Percentiles rank a stretch among this genome's conserved stretches.
These are phyloP conservation scores for Hyphochytrium catenoides DNA, from an alignment of 352 stramenopile genomes.

Conservation along the genomic window DNA sequence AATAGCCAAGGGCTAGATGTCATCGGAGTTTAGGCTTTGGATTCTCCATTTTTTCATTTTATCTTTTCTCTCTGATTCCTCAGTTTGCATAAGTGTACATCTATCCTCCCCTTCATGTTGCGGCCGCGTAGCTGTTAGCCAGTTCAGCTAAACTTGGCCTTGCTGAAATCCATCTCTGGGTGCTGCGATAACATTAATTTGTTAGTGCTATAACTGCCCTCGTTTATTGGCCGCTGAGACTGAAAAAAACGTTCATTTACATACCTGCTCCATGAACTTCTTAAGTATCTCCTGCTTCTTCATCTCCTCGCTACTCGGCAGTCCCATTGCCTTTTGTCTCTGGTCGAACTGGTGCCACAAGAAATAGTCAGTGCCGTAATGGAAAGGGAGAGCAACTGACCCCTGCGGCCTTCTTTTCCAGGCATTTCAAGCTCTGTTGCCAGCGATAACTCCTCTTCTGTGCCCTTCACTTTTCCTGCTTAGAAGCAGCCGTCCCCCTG, in stretches of 20 bases:
- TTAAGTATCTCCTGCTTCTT: conserved; percentile 93
- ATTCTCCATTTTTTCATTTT: conserved; percentile 3
- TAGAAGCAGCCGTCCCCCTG: too few species aligned
- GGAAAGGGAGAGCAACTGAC: too few species aligned
- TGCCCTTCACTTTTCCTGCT: too few species aligned
- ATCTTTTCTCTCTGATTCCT: too few species aligned
- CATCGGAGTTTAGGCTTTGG: neutral
- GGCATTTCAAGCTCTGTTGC: too few species aligned
- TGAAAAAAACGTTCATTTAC: neutral
- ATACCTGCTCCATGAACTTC: conserved; percentile 82
- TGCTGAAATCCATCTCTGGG: conserved; percentile 98
- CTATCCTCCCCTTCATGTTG: conserved; percentile 4
- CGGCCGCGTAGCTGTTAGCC: neutral
- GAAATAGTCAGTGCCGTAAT: neutral
- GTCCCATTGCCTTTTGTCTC: conserved; percentile 87
- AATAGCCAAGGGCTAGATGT: conserved; percentile 1
- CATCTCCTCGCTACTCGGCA: conserved; percentile 90
- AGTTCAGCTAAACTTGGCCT: conserved; percentile 86
- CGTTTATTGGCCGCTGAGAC: neutral
- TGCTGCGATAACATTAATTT: conserved; percentile 37
- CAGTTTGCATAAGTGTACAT: conserved; percentile 6
- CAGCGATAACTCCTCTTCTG: too few species aligned
- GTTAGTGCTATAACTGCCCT: conserved; percentile 1
- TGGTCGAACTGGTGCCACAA: conserved; percentile 78
- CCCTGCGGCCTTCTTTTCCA: too few species aligned